Base-by-base conservation (phyloP, 2,329 filamentous ascomycete species). In the Phialemonium atrogriseum region DNA sequence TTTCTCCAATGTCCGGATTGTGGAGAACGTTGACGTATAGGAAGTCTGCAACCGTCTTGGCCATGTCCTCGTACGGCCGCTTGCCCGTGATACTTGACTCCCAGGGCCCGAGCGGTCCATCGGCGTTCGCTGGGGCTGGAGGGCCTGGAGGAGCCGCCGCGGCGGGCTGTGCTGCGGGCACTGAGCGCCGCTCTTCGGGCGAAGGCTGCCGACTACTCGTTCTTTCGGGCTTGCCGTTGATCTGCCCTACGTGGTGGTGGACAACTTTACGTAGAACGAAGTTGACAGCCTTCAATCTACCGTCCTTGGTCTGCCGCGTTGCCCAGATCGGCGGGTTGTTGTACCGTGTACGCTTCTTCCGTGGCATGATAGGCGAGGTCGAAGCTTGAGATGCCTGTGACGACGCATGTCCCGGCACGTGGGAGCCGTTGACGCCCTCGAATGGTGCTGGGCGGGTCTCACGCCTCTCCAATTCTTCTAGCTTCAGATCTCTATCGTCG, bases 31-130 rank as follows among this genome's bases (percentile, higher is more conserved):
- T 68, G 28, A 73, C 54, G 50, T 79, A 93, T 9, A 95, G 62
- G 47, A 87, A 94, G 50, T 94, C 84, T 39, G 81, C 84, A n/a
- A 94, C 69, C 12, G 67, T 55, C 46, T 78, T 81, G n/a, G 77
- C 77, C 9, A 91, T 59, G 38, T 88, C 79, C 44, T 91, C 83
- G 34, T 77, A 71, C 0, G 84, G 83, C 37, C 77, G 75, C 8
- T 73, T 64, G 28, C 81, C 77, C 2, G 77, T 80, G 27, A 94
- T 79, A 20, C 78, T 74, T 15, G 67, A 59, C 46, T 83, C 78
- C 77, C 78, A 81, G 1, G 67, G 61, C 0, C 71, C 71, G 4
- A 78, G 52, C 15, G 61, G 27, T 35, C 35, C 48, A 24, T 44
- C 34, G 40, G 41, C 41, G 33, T 27, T 42, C 15, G 36, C 38